Conservation (phyloP, 225 moss, liverwort and hornwort species). For the Neckera pumila region DNA sequence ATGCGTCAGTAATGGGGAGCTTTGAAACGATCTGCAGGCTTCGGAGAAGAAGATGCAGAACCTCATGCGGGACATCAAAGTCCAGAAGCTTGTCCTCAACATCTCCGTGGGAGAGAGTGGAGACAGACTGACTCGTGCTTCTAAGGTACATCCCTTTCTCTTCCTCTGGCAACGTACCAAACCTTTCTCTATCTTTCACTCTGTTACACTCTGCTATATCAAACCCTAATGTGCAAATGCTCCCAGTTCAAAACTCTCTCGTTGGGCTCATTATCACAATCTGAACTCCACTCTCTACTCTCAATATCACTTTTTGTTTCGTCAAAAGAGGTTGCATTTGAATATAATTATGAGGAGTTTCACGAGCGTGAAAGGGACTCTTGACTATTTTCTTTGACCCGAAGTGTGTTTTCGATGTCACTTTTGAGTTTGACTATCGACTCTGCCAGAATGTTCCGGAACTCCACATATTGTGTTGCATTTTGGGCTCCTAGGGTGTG, state of each 20-base stretch:
- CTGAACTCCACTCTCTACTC: too few species aligned
- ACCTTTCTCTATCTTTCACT: too few species aligned
- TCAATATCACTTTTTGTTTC: not conserved
- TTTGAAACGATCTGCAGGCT: slow-evolving; percentile 9
- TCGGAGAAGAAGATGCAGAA: slow-evolving; percentile 48
- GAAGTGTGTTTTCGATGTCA: not conserved
- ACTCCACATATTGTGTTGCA: too few species aligned
- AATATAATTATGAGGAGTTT: too few species aligned
- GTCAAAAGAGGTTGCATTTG: not conserved
- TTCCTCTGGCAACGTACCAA: not conserved
- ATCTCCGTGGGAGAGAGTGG: slow-evolving; percentile 49
- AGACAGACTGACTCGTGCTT: slow-evolving; percentile 38
- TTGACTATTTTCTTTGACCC: not conserved
- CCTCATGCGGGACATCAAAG: slow-evolving; percentile 37
- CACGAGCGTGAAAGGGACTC: not conserved
- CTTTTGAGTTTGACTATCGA: too few species aligned
- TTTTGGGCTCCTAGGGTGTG: not conserved
- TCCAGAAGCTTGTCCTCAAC: slow-evolving; percentile 41
- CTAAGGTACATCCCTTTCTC: slow-evolving; percentile 4
- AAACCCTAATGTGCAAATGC: not conserved
- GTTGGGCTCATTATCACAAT: too few species aligned
- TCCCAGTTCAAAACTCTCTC: too few species aligned
- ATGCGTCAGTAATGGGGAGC: not conserved
- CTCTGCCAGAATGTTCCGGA: too few species aligned
- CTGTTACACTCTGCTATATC: not conserved